Base-by-base conservation (phyloP, 208 protist species). In the Leishmania arabica region DNA sequence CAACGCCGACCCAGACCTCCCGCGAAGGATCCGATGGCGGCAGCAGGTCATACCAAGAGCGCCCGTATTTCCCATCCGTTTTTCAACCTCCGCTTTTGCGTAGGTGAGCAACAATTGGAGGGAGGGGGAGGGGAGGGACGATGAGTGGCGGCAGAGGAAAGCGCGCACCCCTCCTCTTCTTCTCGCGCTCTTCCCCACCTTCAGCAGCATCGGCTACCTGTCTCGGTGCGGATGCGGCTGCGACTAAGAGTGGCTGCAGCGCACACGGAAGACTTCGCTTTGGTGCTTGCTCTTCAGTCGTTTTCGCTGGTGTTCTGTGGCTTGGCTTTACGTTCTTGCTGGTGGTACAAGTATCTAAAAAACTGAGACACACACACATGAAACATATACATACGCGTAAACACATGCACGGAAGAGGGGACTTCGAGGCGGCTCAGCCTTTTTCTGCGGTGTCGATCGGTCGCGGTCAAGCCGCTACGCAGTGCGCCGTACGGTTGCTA, bases 281-380 rank as follows among this genome's bases (percentile, higher is more conserved):
- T 47, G 68, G 17, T 31, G 31, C 13, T 27, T 34, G 27, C 24
- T 17, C 7, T 8, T 51, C 4, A 17, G 31, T 31, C 21, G 51
- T 6, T 9, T n/a, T 31, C 68, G 6, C 31, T n/a, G 68, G 31
- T 24, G 24, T 4, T 7, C 21, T 34, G 34, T 42, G 15, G 34
- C 6, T 31, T 42, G 13, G 2, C 40, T 71, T 31, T 49, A 31
- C 68, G 51, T 8, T 62, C 8, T 62, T 24, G 56, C 13, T 62
- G 40, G 21, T 11, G 40, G 68, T 72, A 72, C 68, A 72, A 72
- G 40, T 72, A 51, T 72, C 68, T 72, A 72, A 31, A 17, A 13
- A 15, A 49, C 19, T 7, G 53, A 78, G 40, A 31, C 68, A 9
- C 2, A 7, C 66, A 72, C 7, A 31, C 66, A 72, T 0, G 15